These are phyloP conservation scores for Abrus pulchellus DNA, from an alignment of 306 rosid genomes.

Conservation along the genomic window DNA sequence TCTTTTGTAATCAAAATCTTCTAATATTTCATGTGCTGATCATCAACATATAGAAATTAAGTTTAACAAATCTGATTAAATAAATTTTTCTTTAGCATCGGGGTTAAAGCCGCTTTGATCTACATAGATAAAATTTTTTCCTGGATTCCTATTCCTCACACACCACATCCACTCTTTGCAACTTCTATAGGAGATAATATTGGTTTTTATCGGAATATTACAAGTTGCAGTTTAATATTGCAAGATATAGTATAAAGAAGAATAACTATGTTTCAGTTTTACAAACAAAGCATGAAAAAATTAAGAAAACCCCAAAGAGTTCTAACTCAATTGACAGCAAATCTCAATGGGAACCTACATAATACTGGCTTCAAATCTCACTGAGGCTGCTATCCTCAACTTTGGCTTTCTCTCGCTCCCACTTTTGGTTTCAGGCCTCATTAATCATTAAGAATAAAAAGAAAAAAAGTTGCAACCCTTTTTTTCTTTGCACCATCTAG, in stretches of 20 bases:
- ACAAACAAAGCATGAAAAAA: conserved; percentile 1
- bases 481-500: not conserved
- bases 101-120: not conserved
- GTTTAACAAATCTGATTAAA: conserved; percentile 2
- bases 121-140: no score
- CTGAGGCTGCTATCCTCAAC: conserved; percentile 19
- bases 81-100: conserved; percentile 6
- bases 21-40: conserved; percentile 8
- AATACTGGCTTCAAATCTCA: not conserved
- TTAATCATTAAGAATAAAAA: not conserved
- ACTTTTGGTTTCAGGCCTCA: not conserved
- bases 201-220: conserved; percentile 3
- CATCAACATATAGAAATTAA: conserved; percentile 3
- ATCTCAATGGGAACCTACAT: not conserved
- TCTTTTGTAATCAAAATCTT: conserved; percentile 38
- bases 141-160: no score
- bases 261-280: not conserved
- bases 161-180: not conserved
- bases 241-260: not conserved
- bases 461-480: not conserved
- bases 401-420: not conserved
- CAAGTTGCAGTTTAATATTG: not conserved
- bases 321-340: not conserved
- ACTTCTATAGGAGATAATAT: not conserved
- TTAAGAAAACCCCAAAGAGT: conserved; percentile 6